A percentile compares a stretch with the other conserved stretches of the same genome.
phyloP scores from a whole-genome alignment of 805 yeast genomes.

The Blastobotrys chiropterorum region DNA sequence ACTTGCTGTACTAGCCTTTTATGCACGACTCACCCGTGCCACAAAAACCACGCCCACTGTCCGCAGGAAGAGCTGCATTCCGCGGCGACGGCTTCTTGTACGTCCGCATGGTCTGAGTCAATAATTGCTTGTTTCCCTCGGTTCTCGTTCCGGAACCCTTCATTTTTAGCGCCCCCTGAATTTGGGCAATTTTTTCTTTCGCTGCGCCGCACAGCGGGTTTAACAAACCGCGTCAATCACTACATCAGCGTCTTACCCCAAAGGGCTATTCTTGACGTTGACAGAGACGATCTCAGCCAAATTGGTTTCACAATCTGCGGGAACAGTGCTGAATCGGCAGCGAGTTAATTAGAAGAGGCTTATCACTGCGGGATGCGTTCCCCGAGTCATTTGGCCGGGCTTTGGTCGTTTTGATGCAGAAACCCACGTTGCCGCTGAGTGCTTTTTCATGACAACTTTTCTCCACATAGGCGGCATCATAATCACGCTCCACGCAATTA shows the following conservation, averaged over 20 bases:
- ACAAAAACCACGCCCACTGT: not conserved
- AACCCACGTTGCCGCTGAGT: too few relatives aligned
- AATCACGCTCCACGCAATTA: too few relatives aligned
- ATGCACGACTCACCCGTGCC: not conserved
- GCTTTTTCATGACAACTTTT: too few relatives aligned
- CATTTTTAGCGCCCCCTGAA: not conserved
- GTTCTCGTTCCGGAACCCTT: not conserved
- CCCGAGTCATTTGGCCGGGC: too few relatives aligned
- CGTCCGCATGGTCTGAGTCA: too few relatives aligned
- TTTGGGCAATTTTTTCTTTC: not conserved
- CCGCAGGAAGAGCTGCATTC: too few relatives aligned
- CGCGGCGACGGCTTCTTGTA: too few relatives aligned
- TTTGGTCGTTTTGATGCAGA: too few relatives aligned
- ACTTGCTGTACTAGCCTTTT: not conserved
- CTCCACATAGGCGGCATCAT: too few relatives aligned
- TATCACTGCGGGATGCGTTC: too few relatives aligned
- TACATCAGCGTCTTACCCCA: not conserved
- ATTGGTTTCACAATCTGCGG: not conserved
- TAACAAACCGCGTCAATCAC: not conserved
- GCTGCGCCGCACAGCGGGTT: not conserved
- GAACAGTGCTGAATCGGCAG: too few relatives aligned
- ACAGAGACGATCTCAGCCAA: not conserved
- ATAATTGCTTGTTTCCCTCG: not conserved
- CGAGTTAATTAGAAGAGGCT: too few relatives aligned
- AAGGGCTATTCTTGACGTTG: not conserved